phyloP scores from a whole-genome alignment of 1,284 basidiomycete species.

The Microbotryum scabiosae region DNA sequence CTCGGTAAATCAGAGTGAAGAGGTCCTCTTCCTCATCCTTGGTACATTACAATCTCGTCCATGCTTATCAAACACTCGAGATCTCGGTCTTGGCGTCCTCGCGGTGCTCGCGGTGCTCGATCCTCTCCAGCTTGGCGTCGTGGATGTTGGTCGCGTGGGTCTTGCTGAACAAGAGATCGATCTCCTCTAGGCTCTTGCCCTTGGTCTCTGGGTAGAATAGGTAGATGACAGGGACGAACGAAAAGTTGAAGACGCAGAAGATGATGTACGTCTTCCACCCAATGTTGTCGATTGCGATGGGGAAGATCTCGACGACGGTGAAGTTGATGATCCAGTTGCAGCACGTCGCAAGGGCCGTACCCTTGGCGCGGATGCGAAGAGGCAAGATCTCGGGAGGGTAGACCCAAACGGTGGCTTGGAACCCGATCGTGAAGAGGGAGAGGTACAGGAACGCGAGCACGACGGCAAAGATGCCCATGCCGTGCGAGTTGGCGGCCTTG shows the following conservation, averaged over 20 bases:
- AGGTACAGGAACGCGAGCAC: constrained; percentile 38
- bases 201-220: constrained; percentile 30
- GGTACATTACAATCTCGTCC: no score
- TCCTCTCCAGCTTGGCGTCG: neutral
- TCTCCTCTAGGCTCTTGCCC: constrained; percentile 21
- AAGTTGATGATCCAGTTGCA: constrained; percentile 37
- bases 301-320: constrained; percentile 28
- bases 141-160: constrained; percentile 1
- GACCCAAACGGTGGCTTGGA: constrained; percentile 37
- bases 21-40: no score
- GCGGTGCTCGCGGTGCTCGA: no score
- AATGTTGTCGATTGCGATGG: constrained; percentile 31
- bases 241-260: constrained; percentile 22
- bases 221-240: constrained; percentile 22
- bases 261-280: constrained; percentile 38
- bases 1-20: no score
- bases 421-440: constrained; percentile 38
- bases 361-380: constrained; percentile 35
- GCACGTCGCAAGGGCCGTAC: constrained; percentile 36
- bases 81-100: no score
- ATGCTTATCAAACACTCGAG: no score
- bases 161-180: constrained; percentile 20
- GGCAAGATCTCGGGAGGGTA: constrained; percentile 39
- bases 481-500: constrained; percentile 29
- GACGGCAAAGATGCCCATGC: constrained; percentile 28